phyloP scores from a whole-genome alignment of 495 filamentous ascomycete species.

The Clavariopsis aquatica region DNA sequence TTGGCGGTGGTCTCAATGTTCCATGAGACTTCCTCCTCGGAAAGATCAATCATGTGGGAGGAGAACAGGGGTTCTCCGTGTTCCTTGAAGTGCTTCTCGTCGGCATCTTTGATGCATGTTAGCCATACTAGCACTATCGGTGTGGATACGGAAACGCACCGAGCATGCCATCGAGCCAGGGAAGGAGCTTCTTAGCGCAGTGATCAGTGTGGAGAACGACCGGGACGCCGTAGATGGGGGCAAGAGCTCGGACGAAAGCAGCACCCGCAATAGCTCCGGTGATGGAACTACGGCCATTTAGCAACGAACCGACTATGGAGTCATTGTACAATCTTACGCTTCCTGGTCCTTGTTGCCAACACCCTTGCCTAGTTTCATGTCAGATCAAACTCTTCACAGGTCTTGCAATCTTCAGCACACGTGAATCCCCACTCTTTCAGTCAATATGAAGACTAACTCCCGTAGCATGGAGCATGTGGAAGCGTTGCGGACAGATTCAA shows the following conservation, averaged over 20 bases:
- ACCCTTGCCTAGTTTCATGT: slow-evolving; percentile 50
- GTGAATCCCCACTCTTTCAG: not conserved
- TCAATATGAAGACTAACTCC: not conserved
- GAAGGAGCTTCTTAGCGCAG: slow-evolving; percentile 51
- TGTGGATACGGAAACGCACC: not conserved
- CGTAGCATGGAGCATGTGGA: not conserved
- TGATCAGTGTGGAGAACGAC: slow-evolving; percentile 74
- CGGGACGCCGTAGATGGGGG: slow-evolving; percentile 84
- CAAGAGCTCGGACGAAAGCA: slow-evolving; percentile 81
- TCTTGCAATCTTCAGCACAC: not conserved
- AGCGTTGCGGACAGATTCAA: not conserved
- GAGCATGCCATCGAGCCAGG: slow-evolving; percentile 77
- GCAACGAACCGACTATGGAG: not conserved
- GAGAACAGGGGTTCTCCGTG: slow-evolving; percentile 92
- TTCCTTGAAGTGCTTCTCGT: slow-evolving; percentile 88
- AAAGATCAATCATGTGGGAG: slow-evolving; percentile 96
- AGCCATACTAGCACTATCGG: not conserved
- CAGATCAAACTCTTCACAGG: not conserved
- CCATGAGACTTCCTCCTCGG: slow-evolving; percentile 80
- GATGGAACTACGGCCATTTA: slow-evolving; percentile 57
- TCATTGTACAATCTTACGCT: not conserved
- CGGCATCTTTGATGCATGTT: slow-evolving; percentile 52
- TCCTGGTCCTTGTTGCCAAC: slow-evolving; percentile 78
- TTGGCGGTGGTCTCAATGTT: slow-evolving; percentile 88
- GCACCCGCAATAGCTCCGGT: slow-evolving; percentile 53